Conservation (phyloP, 768 basidiomycete genomes). For the Leccinum fibrillosum region DNA sequence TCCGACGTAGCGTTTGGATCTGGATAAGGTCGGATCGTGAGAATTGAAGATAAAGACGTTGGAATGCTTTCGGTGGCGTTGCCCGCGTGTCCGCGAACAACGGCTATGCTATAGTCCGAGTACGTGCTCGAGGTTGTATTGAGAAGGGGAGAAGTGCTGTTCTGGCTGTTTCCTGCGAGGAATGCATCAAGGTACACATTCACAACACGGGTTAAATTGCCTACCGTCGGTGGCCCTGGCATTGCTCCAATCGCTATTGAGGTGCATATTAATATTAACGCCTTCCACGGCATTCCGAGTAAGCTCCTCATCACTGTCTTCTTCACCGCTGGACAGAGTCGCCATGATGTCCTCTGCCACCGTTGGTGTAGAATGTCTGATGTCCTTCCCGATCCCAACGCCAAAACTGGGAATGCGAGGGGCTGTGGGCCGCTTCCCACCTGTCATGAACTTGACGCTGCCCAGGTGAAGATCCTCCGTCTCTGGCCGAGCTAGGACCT, state of each 20-base stretch:
- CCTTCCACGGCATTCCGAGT: conserved; percentile 51
- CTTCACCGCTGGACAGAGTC: conserved; percentile 42
- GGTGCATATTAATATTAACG: conserved; percentile 45
- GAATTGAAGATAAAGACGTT: conserved; percentile 65
- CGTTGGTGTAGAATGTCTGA: conserved; percentile 36
- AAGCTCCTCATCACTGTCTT: conserved; percentile 65
- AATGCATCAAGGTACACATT: conserved; percentile 13
- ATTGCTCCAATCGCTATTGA: conserved; percentile 45
- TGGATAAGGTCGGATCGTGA: conserved; percentile 61
- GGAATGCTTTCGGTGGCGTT: conserved; percentile 39
- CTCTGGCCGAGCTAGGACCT: conserved; percentile 69
- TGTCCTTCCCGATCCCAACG: conserved; percentile 61
- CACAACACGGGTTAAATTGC: conserved; percentile 3
- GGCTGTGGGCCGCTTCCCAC: conserved; percentile 53
- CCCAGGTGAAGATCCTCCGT: conserved; percentile 76
- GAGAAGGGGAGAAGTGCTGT: conserved; percentile 56
- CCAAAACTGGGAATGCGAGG: conserved; percentile 91
- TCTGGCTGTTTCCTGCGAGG: conserved; percentile 33
- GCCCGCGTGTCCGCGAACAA: conserved; percentile 49
- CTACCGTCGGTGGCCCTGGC: conserved; percentile 35
- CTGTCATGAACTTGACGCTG: conserved; percentile 79
- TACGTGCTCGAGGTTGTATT: conserved; percentile 40
- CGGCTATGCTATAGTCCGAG: conserved; percentile 70
- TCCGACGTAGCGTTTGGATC: conserved; percentile 46
- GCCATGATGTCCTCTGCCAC: conserved; percentile 35